These are phyloP conservation scores for Coniosporium tulheliwenetii DNA, from an alignment of 2,329 filamentous ascomycete genomes.

Conservation along the genomic window DNA sequence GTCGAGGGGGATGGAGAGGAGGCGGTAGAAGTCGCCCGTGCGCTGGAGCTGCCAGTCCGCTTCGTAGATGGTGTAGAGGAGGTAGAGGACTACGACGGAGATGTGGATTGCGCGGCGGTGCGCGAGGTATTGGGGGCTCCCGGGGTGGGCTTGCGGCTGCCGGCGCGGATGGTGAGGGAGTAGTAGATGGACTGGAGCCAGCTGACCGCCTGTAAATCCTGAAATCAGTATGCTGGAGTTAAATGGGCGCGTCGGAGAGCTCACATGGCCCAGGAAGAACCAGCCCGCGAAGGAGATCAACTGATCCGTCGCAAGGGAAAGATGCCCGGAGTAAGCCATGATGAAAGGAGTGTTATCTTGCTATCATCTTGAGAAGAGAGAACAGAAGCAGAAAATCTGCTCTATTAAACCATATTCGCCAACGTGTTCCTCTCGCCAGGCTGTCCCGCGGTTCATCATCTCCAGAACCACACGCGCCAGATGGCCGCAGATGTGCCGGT, in stretches of 20 bases:
- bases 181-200: constrained; percentile 75
- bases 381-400: too few species aligned
- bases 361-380: too few species aligned
- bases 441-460: too few species aligned
- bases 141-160: constrained; percentile 58
- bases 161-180: constrained; percentile 74
- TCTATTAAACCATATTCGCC: too few species aligned
- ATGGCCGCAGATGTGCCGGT: too few species aligned
- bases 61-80: constrained; percentile 85
- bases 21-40: constrained; percentile 61
- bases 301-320: constrained; percentile 22
- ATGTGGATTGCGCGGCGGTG: constrained; percentile 77
- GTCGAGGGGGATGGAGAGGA: constrained; percentile 53
- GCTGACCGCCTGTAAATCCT: constrained; percentile 44
- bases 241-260: constrained; percentile 5
- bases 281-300: constrained; percentile 31
- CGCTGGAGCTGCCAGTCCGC: constrained; percentile 65
- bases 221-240: too few species aligned
- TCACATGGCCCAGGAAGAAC: constrained; percentile 46
- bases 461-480: too few species aligned
- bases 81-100: constrained; percentile 67
- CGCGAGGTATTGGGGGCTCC: constrained; percentile 49
- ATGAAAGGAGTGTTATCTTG: constrained; percentile 2
- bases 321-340: constrained; percentile 24
- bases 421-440: too few species aligned